Conservation (phyloP, 768 basidiomycete species). For the Leucosporidium creatinivorum region DNA sequence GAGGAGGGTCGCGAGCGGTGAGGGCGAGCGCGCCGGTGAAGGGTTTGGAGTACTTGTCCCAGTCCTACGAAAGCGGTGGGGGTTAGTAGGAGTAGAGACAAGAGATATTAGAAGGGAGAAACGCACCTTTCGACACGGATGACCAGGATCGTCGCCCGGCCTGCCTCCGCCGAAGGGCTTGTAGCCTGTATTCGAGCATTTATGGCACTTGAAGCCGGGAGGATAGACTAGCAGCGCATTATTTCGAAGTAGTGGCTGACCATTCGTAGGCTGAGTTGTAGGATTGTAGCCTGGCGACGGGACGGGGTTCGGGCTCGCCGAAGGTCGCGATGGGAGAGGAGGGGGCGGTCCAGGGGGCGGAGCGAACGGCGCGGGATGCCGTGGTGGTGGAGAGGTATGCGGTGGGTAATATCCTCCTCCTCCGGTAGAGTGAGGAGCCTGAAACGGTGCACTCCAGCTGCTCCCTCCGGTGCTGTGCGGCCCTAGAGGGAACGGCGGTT, state of each 20-base stretch:
- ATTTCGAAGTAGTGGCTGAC: conserved; percentile 15
- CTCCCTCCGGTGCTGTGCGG: no score
- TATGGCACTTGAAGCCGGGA: conserved; percentile 1
- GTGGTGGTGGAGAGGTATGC: background rate
- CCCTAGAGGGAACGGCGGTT: no score
- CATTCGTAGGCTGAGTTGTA: conserved; percentile 5
- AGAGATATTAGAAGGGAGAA: background rate
- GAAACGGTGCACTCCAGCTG: no score
- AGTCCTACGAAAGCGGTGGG: conserved; percentile 1
- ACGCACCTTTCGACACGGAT: conserved; percentile 22
- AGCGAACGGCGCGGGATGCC: background rate
- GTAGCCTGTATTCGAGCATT: conserved; percentile 24
- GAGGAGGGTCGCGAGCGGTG: background rate
- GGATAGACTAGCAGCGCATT: conserved; percentile 20
- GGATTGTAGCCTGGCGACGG: conserved; percentile 9
- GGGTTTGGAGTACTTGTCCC: conserved; percentile 19
- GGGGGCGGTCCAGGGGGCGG: background rate
- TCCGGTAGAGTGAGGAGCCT: background rate
- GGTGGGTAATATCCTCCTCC: background rate
- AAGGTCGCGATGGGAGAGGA: background rate
- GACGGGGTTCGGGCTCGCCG: background rate
- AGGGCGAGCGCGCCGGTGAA: conserved; percentile 8
- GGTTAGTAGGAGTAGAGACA: background rate
- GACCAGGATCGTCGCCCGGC: conserved; percentile 15
- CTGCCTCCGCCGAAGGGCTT: conserved; percentile 16